Evolutionary conservation across 1,139 yeast genomes (phyloP).

Genomic region (Keqinozyma sinolaborantium): DNA sequence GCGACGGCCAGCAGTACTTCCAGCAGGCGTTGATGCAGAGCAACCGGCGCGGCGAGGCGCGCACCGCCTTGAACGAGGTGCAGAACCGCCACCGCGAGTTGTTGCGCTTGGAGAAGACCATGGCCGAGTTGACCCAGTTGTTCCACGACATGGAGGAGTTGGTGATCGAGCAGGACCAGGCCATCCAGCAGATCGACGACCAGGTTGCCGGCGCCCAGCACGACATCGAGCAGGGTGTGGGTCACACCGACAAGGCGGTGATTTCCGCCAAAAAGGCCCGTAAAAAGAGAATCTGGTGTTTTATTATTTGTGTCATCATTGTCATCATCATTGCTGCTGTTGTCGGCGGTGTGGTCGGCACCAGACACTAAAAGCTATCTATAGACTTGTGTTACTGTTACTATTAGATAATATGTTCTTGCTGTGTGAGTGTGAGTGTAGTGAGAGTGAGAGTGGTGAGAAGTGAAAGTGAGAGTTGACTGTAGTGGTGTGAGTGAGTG

Average conservation of each 20-base stretch:
- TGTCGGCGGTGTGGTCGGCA: conserved; percentile 47
- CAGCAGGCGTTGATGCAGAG: conserved; percentile 91
- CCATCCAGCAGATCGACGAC: conserved; percentile 78
- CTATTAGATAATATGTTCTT: too few species aligned
- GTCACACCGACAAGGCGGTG: conserved; percentile 90
- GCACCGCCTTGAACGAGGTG: conserved; percentile 92
- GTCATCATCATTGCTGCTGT: conserved; percentile 67
- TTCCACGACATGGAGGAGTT: conserved; percentile 96
- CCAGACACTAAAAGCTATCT: conserved; percentile 13
- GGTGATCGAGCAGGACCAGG: conserved; percentile 93
- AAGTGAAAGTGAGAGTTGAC: too few species aligned
- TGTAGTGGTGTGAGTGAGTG: too few species aligned
- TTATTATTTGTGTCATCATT: conserved; percentile 58
- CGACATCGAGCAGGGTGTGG: conserved; percentile 92
- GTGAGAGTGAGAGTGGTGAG: too few species aligned
- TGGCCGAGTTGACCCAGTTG: conserved; percentile 92
- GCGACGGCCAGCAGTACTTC: conserved; percentile 83
- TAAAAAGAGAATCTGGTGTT: conserved; percentile 88
- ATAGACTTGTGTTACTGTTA: neutral
- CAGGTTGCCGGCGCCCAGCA: conserved; percentile 81
- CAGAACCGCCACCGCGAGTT: conserved; percentile 95
- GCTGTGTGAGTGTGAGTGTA: too few species aligned
- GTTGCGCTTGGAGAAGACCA: conserved; percentile 89
- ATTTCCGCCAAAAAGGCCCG: conserved; percentile 86
- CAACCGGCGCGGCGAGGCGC: conserved; percentile 94